A percentile compares a stretch with the other conserved stretches of the same genome.
Evolutionary conservation across 108 stramenopile genomes (phyloP).

Genomic region (Cyclotella atomus): DNA sequence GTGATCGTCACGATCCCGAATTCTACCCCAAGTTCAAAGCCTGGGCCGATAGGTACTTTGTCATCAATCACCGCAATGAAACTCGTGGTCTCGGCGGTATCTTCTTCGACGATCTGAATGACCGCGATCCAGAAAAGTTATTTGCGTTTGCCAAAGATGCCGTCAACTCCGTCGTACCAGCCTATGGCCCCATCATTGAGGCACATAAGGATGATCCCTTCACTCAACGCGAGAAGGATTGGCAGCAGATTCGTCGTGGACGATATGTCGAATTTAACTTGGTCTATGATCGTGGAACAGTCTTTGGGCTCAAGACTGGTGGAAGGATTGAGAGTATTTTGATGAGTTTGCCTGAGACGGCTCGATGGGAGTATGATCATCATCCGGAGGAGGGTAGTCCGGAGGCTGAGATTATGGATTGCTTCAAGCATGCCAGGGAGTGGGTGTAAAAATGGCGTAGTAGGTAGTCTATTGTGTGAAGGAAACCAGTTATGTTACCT

Average conservation of each 20-base stretch:
- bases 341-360: conserved; percentile 98
- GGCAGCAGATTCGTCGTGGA: conserved; percentile 96
- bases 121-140: conserved; percentile 86
- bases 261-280: conserved; percentile 99
- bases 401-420: conserved; percentile 95
- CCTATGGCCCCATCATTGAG: conserved; percentile 94
- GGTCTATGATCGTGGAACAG: conserved; percentile 98
- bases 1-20: conserved; percentile 96
- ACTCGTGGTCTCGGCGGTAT: conserved; percentile 98
- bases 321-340: conserved; percentile 98
- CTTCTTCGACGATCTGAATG: conserved; percentile 98
- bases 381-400: conserved; percentile 79
- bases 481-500: no score
- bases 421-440: conserved; percentile 87
- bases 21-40: conserved; percentile 98
- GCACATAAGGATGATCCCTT: conserved; percentile 89
- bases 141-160: conserved; percentile 91
- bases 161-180: conserved; percentile 84
- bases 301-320: conserved; percentile 98
- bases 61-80: conserved; percentile 95
- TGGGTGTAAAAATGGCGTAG: conserved; percentile 81
- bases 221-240: conserved; percentile 93
- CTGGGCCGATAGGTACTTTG: conserved; percentile 98
- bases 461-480: no score
- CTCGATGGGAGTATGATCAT: conserved; percentile 97